Base-by-base conservation (phyloP, 768 basidiomycete genomes). In the Xerocomus brunneocitrinus region DNA sequence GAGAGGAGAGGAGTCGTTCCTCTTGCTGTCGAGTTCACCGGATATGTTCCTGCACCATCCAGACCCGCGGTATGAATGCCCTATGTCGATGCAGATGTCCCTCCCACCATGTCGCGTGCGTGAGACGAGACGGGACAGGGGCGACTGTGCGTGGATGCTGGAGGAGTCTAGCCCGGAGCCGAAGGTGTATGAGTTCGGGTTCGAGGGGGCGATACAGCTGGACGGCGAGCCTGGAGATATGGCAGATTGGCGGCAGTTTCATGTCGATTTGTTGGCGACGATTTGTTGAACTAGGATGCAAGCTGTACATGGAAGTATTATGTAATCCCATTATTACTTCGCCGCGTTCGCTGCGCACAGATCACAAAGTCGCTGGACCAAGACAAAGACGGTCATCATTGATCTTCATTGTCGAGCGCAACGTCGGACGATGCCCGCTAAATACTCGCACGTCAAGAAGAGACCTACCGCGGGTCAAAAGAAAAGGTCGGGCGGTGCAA, bases 361-460 rank as follows among this genome's bases (percentile, higher is more conserved):
- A 60, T 58, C 52, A 30, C 25, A 14, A 24, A 5, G 22, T 27
- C 25, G 41, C 10, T 46, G 54, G 40, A 46, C 42, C 27, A 32
- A 48, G 50, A 46, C 34, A 38, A 47, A 52, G 27, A 40, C 24
- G 19, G n/a, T 16, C 0, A 10, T 22, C n/a, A 40, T 25, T 52
- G 55, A 52, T 58, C 50, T 32, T 49, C 38, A 42, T 8, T 41
- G 56, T 16, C 28, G 19, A 31, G 24, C 16, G 12, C 47, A 36
- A 32, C 42, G 41, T 47, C 52, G 32, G 30, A 64, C 50, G 3
- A 87, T 87, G 85, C 83, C 85, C 16, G 79, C 83, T 32, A 86
- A 86, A 62, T 86, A 86, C 69, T 86, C 84, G 25, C 84, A 87
- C 69, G 80, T 84, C n/a, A 85, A 85, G 74, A 86, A 85, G 64